These are phyloP conservation scores for Psilocybe cyanescens DNA, from an alignment of 768 basidiomycete species.

Conservation along the genomic window DNA sequence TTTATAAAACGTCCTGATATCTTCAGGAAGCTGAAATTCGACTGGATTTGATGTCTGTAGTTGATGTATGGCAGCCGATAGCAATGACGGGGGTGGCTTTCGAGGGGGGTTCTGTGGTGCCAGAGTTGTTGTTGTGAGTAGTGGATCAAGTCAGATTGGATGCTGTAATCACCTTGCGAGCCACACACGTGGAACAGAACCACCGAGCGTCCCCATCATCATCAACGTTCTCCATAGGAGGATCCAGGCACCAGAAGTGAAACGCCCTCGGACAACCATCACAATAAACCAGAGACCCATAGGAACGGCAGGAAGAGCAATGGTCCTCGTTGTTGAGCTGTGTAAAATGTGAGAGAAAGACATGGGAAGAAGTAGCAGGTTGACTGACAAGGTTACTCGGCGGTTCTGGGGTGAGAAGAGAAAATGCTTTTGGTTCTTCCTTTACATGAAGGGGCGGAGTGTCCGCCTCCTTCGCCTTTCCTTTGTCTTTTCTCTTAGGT, in stretches of 20 bases:
- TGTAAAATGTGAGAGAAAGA: constrained; percentile 12
- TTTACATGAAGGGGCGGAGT: constrained; percentile 45
- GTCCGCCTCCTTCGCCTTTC: constrained; percentile 54
- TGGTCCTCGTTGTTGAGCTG: constrained; percentile 78
- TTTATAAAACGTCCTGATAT: constrained; percentile 82
- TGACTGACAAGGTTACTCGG: constrained; percentile 43
- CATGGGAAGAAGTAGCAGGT: constrained; percentile 4
- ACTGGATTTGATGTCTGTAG: constrained; percentile 71
- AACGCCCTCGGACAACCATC: constrained; percentile 97
- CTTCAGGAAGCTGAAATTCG: constrained; percentile 87
- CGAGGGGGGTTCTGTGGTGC: constrained; percentile 63
- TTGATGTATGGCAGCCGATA: constrained; percentile 74
- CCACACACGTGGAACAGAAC: constrained; percentile 77
- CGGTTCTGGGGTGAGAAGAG: constrained; percentile 52
- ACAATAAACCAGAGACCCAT: constrained; percentile 91
- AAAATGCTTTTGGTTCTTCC: constrained; percentile 52
- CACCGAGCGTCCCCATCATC: constrained; percentile 78
- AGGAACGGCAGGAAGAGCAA: constrained; percentile 82
- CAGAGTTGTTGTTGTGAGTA: constrained; percentile 18
- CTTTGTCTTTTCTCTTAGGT: constrained; percentile 53
- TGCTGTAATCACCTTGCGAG: constrained; percentile 59
- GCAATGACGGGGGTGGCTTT: constrained; percentile 67
- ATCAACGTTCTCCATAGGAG: constrained; percentile 88
- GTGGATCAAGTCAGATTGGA: constrained; percentile 19
- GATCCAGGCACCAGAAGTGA: constrained; percentile 96